Evolutionary conservation across 495 filamentous ascomycete species (phyloP).

Genomic region (Neurospora intermedia): DNA sequence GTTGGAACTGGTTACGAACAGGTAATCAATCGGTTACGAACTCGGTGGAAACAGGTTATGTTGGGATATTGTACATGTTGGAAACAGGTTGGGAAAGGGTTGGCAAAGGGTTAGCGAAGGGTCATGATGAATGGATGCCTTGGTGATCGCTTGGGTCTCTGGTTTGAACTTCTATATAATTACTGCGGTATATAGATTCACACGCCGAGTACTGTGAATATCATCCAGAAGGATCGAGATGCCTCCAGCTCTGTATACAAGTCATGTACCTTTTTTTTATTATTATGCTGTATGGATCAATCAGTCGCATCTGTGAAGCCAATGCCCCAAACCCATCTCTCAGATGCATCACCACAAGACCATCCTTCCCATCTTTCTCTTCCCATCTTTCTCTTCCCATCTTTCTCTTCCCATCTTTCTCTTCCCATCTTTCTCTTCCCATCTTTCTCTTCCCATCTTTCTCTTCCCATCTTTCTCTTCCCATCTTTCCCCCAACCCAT

Average conservation of each 20-base stretch:
- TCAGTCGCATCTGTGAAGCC: background rate
- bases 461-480: background rate
- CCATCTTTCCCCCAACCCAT: background rate
- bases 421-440: background rate
- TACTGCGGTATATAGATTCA: too few species aligned
- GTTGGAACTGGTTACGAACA: background rate
- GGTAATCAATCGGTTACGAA: background rate
- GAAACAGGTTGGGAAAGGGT: background rate
- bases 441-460: too few species aligned
- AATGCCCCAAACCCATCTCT: background rate
- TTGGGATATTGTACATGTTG: background rate
- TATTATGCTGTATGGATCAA: background rate
- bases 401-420: background rate
- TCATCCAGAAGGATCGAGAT: background rate
- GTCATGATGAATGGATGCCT: background rate
- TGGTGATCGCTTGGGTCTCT: background rate
- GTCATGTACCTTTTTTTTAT: background rate
- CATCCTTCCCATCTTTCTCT: background rate
- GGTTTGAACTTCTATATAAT: background rate
- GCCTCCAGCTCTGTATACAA: background rate
- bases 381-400: too few species aligned
- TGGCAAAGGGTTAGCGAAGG: background rate
- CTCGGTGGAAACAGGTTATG: background rate
- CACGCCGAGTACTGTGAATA: background rate
- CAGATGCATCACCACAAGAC: background rate